Conservation (phyloP, 495 filamentous ascomycete species). For the Aspergillus bertholletiae region DNA sequence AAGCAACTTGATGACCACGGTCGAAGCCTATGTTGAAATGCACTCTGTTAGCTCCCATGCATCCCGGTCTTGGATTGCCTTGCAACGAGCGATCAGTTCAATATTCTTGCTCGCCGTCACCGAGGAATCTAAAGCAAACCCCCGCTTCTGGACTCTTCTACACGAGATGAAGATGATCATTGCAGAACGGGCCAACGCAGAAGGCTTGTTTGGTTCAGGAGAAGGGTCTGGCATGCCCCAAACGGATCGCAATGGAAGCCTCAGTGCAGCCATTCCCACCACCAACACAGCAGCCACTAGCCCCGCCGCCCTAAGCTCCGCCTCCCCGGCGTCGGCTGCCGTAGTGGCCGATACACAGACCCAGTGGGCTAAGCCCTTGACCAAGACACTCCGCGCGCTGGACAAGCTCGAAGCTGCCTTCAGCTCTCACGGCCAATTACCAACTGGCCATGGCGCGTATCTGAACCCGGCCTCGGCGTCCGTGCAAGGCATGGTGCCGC, state of each 20-base stretch:
- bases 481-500: conserved; percentile 16
- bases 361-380: conserved; percentile 46
- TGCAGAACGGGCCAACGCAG: conserved; percentile 37
- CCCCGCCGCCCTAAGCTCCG: conserved; percentile 19
- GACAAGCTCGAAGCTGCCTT: conserved; percentile 44
- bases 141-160: conserved; percentile 38
- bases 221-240: conserved; percentile 3
- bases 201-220: conserved; percentile 26
- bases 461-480: conserved; percentile 10
- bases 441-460: conserved; percentile 7
- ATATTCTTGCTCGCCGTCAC: conserved; percentile 46
- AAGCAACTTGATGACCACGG: conserved; percentile 37
- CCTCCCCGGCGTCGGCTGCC: conserved; percentile 24
- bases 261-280: conserved; percentile 29
- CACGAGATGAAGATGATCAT: conserved; percentile 41
- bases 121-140: conserved; percentile 39
- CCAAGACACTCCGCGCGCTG: conserved; percentile 44
- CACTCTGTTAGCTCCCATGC: conserved; percentile 40
- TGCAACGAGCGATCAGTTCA: conserved; percentile 47
- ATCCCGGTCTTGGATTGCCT: conserved; percentile 44
- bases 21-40: conserved; percentile 47
- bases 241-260: conserved; percentile 12
- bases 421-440: conserved; percentile 19
- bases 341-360: conserved; percentile 34
- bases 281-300: conserved; percentile 25